phyloP scores from a whole-genome alignment of 495 filamentous ascomycete species.

The Cenococcum geophilum region DNA sequence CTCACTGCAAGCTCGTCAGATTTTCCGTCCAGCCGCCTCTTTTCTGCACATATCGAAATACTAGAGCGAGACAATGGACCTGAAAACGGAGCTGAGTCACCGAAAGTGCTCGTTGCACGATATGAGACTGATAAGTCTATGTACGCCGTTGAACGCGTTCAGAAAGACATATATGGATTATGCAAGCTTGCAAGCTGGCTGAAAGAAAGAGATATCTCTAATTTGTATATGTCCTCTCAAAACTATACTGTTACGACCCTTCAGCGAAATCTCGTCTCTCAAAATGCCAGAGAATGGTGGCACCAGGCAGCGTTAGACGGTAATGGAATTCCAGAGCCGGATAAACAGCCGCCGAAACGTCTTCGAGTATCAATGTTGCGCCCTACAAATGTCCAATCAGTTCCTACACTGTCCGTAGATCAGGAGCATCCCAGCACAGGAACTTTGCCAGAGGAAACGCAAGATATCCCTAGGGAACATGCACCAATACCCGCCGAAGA shows the following conservation, averaged over 20 bases:
- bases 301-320: constrained; percentile 11
- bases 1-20: constrained; percentile 6
- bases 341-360: constrained; percentile 14
- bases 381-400: constrained; percentile 2
- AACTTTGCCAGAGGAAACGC: not conserved
- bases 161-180: constrained; percentile 58
- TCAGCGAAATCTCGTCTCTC: not conserved
- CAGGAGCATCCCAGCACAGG: not conserved
- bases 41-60: constrained; percentile 32
- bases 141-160: constrained; percentile 69
- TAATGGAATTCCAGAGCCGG: constrained; percentile 1
- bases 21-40: constrained; percentile 27
- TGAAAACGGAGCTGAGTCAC: constrained; percentile 9
- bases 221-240: constrained; percentile 24
- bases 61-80: constrained; percentile 24
- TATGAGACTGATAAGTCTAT: constrained; percentile 52
- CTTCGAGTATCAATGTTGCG: constrained; percentile 24
- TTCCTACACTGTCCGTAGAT: not conserved
- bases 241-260: constrained; percentile 4
- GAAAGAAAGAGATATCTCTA: constrained; percentile 41
- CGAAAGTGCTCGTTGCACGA: constrained; percentile 58
- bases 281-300: constrained; percentile 22
- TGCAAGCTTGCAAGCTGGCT: constrained; percentile 66
- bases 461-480: constrained; percentile 4
- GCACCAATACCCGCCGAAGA: constrained; percentile 5